Percentiles rank a stretch among this genome's conserved stretches.
phyloP scores from a whole-genome alignment of 345 rosid genomes.

The Euphorbia peplus region DNA sequence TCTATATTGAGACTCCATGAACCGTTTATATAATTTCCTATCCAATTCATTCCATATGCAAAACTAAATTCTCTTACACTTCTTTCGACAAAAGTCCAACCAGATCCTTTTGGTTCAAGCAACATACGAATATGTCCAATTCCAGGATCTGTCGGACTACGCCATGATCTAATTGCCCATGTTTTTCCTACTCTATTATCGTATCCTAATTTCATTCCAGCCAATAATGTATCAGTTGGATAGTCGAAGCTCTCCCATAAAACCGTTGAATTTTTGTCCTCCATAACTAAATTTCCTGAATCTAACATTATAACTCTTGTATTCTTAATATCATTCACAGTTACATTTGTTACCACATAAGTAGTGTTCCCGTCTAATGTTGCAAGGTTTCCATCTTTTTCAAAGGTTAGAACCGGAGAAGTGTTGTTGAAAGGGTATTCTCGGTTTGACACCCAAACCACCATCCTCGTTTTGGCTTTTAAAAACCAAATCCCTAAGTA shows the following conservation, averaged over 20 bases:
- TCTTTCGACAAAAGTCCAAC: neutral
- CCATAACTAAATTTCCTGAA: neutral
- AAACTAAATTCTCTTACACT: too few species aligned
- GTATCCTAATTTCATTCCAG: neutral
- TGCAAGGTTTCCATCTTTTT: conserved; percentile 9
- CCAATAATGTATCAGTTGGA: neutral
- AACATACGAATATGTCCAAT: neutral
- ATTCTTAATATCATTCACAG: neutral
- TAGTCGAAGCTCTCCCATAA: neutral
- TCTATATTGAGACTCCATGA: neutral
- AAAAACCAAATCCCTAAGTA: conserved; percentile 22
- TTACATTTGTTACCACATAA: neutral
- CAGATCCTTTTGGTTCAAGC: neutral
- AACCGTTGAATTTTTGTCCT: neutral
- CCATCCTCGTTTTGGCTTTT: neutral
- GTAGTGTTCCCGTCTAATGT: neutral
- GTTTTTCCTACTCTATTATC: neutral
- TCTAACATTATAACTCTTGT: neutral
- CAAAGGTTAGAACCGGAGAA: conserved; percentile 1
- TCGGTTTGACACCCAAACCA: conserved; percentile 14
- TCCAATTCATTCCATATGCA: neutral
- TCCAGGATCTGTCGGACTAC: neutral
- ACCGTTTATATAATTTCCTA: neutral
- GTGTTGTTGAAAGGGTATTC: neutral
- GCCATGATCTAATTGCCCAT: neutral